phyloP scores from a whole-genome alignment of 78 protist genomes.

The Tieghemostelium lacteum region DNA sequence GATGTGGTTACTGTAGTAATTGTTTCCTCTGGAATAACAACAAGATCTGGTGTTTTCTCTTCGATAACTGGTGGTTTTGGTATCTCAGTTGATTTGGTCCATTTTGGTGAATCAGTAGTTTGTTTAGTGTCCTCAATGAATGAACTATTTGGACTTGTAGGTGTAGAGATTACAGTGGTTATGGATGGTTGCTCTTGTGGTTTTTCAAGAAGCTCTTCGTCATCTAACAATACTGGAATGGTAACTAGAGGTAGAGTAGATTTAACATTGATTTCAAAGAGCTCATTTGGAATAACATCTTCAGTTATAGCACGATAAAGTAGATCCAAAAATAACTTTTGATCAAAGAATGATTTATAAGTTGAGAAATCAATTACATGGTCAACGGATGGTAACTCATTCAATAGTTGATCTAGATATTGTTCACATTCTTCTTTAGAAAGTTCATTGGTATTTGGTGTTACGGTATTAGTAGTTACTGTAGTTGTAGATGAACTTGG shows the following conservation, averaged over 20 bases:
- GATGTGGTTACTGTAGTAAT: slow-evolving; percentile 9
- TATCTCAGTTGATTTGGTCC: not conserved
- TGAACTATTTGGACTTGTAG: not conserved
- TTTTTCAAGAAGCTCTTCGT: not conserved
- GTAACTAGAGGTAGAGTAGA: not conserved
- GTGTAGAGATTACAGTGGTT: not conserved
- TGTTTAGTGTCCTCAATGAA: no score
- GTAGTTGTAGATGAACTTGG: not conserved
- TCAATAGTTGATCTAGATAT: slow-evolving; percentile 13
- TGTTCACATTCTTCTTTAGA: slow-evolving; percentile 16
- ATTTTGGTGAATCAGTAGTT: not conserved
- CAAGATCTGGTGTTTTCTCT: no score
- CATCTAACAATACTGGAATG: not conserved
- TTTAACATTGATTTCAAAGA: slow-evolving; percentile 12
- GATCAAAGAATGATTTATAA: slow-evolving; percentile 7
- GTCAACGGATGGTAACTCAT: slow-evolving; percentile 56
- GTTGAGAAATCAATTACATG: not conserved
- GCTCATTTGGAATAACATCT: slow-evolving; percentile 5
- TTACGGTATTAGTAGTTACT: not conserved
- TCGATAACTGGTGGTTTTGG: not conserved
- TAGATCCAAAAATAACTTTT: slow-evolving; percentile 46
- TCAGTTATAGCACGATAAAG: slow-evolving; percentile 54
- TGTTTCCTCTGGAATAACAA: not conserved
- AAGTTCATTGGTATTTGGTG: not conserved
- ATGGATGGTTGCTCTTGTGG: no score